Evolutionary conservation across 768 basidiomycete species (phyloP).

Genomic region (Lepiota brunneoincarnata): DNA sequence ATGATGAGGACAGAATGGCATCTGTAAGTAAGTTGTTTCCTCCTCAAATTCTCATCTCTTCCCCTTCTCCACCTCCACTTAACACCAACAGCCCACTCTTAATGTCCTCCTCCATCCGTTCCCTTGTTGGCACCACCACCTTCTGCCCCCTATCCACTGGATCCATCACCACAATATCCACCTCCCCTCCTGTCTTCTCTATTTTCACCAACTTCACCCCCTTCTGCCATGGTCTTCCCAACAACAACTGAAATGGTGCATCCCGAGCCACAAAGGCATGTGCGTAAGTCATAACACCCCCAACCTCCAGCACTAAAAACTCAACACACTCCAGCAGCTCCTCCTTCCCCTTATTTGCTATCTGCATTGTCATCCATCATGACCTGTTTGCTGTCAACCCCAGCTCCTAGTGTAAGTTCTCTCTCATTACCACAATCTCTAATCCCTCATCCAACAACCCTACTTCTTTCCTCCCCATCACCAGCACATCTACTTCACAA

Average conservation of each 20-base stretch:
- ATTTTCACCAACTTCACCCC: conserved; percentile 15
- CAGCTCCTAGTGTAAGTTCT: conserved; percentile 15
- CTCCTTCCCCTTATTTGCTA: conserved; percentile 16
- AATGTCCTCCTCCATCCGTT: background rate
- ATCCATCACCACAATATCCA: background rate
- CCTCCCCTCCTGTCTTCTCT: background rate
- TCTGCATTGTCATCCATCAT: conserved; percentile 20
- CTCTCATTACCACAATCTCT: conserved; percentile 22
- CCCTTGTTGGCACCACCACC: background rate
- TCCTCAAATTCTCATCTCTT: too few species aligned
- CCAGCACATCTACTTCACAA: conserved; percentile 10
- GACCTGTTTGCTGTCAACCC: conserved; percentile 14
- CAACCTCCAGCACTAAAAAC: conserved; percentile 13
- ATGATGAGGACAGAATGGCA: background rate
- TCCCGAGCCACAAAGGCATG: conserved; percentile 20
- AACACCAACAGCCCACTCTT: background rate
- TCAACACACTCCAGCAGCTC: conserved; percentile 15
- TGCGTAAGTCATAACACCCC: conserved; percentile 18
- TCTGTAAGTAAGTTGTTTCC: background rate
- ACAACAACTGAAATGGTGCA: conserved; percentile 17
- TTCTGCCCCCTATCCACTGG: background rate
- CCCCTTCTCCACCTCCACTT: too few species aligned
- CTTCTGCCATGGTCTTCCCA: conserved; percentile 20
- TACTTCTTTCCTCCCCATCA: conserved; percentile 7
- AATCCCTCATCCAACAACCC: conserved; percentile 18